Percentiles rank a stretch among this genome's conserved stretches.
Conservation (phyloP, 2,329 filamentous ascomycete genomes). For the Arthrinium puccinioides region DNA sequence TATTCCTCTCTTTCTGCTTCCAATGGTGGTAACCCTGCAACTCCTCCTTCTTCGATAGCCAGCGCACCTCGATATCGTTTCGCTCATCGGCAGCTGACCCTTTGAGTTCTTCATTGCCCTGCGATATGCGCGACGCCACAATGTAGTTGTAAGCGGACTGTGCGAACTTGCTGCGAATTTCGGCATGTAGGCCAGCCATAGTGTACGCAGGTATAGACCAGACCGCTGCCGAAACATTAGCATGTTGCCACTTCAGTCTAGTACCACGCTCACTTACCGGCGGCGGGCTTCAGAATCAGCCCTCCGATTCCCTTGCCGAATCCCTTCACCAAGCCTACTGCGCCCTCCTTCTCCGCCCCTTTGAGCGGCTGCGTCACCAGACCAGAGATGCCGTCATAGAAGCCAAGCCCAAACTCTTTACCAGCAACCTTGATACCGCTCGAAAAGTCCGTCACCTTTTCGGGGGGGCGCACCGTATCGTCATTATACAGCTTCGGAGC, state of each 20-base stretch:
- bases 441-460: constrained; percentile 70
- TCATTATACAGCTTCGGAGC: constrained; percentile 81
- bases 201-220: constrained; percentile 73
- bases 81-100: constrained; percentile 50
- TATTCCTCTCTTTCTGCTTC: constrained; percentile 37
- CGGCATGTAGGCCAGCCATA: constrained; percentile 75
- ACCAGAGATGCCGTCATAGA: constrained; percentile 77
- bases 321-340: constrained; percentile 63
- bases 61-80: constrained; percentile 56
- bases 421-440: constrained; percentile 72
- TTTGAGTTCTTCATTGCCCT: constrained; percentile 63
- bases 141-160: constrained; percentile 73
- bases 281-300: constrained; percentile 72
- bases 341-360: constrained; percentile 59
- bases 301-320: constrained; percentile 80
- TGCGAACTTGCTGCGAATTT: constrained; percentile 64
- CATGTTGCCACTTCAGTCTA: background rate
- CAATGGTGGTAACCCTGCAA: constrained; percentile 51
- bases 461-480: constrained; percentile 67
- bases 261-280: constrained; percentile 43
- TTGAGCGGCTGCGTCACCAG: constrained; percentile 70
- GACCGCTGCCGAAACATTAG: constrained; percentile 34
- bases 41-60: constrained; percentile 54
- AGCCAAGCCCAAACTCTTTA: constrained; percentile 68
- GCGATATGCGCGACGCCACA: constrained; percentile 65